A percentile compares a stretch with the other conserved stretches of the same genome.
Conservation (phyloP, 140 eudicot species). For the Oenanthe javanica region DNA sequence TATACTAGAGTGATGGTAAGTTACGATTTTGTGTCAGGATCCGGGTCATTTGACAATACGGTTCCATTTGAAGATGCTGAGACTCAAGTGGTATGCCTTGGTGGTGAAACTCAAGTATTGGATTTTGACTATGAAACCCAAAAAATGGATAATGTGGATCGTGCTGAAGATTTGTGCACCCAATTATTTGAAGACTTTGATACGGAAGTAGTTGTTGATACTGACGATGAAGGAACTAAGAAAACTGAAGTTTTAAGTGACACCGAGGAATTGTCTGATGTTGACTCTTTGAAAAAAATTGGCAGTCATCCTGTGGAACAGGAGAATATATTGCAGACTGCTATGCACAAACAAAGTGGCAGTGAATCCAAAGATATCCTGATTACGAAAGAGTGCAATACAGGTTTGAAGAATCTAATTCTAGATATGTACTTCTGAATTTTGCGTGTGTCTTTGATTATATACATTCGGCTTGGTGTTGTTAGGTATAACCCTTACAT, state of each 20-base stretch:
- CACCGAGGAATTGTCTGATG: slow-evolving; percentile 32
- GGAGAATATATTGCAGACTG: slow-evolving; percentile 7
- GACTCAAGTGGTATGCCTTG: slow-evolving; percentile 41
- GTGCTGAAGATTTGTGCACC: slow-evolving; percentile 28
- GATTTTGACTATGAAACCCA: slow-evolving; percentile 50
- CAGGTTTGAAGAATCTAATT: slow-evolving; percentile 34
- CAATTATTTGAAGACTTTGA: slow-evolving; percentile 44
- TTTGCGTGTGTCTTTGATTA: not conserved
- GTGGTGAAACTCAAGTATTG: slow-evolving; percentile 50
- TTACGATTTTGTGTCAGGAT: slow-evolving; percentile 14
- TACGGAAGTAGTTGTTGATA: slow-evolving; percentile 38
- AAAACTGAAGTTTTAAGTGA: slow-evolving; percentile 41
- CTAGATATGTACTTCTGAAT: not conserved
- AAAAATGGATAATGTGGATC: slow-evolving; percentile 36
- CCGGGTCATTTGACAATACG: slow-evolving; percentile 39
- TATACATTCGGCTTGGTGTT: not conserved
- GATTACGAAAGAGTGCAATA: slow-evolving; percentile 22
- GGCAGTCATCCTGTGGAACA: slow-evolving; percentile 7
- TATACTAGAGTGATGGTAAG: slow-evolving; percentile 17
- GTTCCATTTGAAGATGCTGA: slow-evolving; percentile 40
- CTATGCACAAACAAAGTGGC: slow-evolving; percentile 17
- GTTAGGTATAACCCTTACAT: not conserved
- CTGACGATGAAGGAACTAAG: slow-evolving; percentile 35
- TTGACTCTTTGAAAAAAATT: slow-evolving; percentile 19
- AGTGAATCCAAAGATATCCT: slow-evolving; percentile 12